These are phyloP conservation scores for Cynara cardunculus DNA, from an alignment of 129 eudicot genomes.

Conservation along the genomic window DNA sequence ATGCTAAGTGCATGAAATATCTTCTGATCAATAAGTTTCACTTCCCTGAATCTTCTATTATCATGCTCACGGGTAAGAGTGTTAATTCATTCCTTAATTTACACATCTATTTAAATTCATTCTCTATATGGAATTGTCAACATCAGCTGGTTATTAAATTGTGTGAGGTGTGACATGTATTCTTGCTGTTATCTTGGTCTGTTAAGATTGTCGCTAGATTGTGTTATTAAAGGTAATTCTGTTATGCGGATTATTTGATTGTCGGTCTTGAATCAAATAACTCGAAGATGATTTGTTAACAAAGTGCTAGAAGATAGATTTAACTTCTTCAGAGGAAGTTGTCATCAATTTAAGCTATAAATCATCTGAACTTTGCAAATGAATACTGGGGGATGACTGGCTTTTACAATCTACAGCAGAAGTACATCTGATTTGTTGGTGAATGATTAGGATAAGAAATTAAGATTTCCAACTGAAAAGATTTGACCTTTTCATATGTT, in stretches of 20 bases:
- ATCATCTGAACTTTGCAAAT: background rate
- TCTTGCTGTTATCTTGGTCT: background rate
- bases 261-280: background rate
- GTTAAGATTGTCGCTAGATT: background rate
- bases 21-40: conserved; percentile 71
- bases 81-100: background rate
- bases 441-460: background rate
- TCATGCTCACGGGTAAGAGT: conserved; percentile 86
- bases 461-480: background rate
- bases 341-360: background rate
- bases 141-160: background rate
- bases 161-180: background rate
- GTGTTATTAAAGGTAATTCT: background rate
- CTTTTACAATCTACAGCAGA: background rate
- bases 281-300: background rate
- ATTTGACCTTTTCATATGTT: background rate
- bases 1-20: conserved; percentile 89
- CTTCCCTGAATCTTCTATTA: conserved; percentile 85
- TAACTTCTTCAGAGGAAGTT: background rate
- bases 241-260: background rate
- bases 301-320: background rate
- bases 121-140: background rate
- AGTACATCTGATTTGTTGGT: background rate
- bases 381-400: background rate
- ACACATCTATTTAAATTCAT: background rate